A percentile compares a stretch with the other conserved stretches of the same genome.
Conservation (phyloP, 2,329 filamentous ascomycete genomes). For the Leptographium flavum region DNA sequence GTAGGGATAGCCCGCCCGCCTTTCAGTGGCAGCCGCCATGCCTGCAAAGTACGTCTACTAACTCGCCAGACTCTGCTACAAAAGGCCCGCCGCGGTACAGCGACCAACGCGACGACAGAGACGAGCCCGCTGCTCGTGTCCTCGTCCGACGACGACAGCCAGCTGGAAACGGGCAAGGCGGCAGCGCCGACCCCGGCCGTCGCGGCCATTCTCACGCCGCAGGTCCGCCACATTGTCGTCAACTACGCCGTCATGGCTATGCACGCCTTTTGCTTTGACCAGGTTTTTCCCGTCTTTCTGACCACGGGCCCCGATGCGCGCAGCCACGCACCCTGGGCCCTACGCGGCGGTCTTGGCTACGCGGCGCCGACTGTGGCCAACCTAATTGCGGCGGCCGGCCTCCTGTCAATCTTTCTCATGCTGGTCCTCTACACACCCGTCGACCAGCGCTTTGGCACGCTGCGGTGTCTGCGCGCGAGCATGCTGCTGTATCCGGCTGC, state of each 20-base stretch:
- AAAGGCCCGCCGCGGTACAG: no score
- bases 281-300: slow-evolving; percentile 9
- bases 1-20: no score
- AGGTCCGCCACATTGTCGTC: slow-evolving; percentile 1
- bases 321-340: neutral
- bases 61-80: neutral
- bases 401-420: slow-evolving; percentile 6
- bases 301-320: neutral
- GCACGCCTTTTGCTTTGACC: slow-evolving; percentile 8
- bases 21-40: no score
- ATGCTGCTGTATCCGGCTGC: slow-evolving; percentile 1
- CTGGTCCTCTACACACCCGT: slow-evolving; percentile 4
- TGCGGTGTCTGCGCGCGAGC: slow-evolving; percentile 5
- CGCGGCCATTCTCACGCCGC: neutral
- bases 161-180: neutral
- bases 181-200: neutral
- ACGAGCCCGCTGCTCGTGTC: neutral
- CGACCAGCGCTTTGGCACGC: slow-evolving; percentile 2
- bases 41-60: no score
- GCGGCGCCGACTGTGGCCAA: neutral
- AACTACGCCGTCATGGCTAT: slow-evolving; percentile 6
- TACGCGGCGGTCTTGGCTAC: slow-evolving; percentile 6
- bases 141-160: no score
- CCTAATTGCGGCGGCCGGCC: slow-evolving; percentile 1
- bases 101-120: neutral